Evolutionary conservation across 257 asterid genomes (phyloP).

Genomic region (Salvia miltiorrhiza): DNA sequence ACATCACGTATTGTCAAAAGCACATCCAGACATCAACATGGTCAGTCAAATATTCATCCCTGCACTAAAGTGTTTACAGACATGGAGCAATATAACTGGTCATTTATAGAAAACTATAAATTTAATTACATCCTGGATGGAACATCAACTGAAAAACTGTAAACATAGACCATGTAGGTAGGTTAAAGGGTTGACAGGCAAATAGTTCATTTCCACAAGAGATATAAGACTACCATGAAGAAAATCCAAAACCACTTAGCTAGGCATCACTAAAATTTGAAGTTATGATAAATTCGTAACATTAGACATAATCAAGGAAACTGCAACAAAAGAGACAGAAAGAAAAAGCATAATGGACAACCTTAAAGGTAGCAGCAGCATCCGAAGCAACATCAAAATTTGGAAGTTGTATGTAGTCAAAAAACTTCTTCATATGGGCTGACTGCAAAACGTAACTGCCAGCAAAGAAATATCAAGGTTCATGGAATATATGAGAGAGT

Average conservation of each 20-base stretch:
- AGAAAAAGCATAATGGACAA: slow-evolving; percentile 16
- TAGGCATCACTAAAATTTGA: not conserved
- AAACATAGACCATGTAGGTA: too few relatives aligned
- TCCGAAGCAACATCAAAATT: slow-evolving; percentile 96
- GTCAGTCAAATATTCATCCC: not conserved
- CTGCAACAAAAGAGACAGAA: slow-evolving; percentile 6
- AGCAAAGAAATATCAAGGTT: not conserved
- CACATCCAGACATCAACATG: not conserved
- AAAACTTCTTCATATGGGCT: slow-evolving; percentile 61
- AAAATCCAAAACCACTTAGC: not conserved
- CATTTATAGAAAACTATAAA: not conserved
- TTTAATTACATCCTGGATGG: not conserved
- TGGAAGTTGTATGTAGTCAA: slow-evolving; percentile 77
- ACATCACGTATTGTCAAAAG: not conserved
- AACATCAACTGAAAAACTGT: not conserved
- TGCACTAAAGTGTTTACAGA: not conserved
- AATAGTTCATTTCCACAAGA: not conserved
- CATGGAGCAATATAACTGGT: not conserved
- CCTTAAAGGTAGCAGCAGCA: slow-evolving; percentile 89
- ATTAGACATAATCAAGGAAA: not conserved
- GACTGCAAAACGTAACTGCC: slow-evolving; percentile 68
- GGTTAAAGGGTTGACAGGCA: not conserved
- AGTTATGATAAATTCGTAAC: not conserved
- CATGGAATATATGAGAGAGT: not conserved
- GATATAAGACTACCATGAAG: not conserved